Base-by-base conservation (phyloP, 2,329 filamentous ascomycete genomes). In the Berkeleyomyces rouxiae region DNA sequence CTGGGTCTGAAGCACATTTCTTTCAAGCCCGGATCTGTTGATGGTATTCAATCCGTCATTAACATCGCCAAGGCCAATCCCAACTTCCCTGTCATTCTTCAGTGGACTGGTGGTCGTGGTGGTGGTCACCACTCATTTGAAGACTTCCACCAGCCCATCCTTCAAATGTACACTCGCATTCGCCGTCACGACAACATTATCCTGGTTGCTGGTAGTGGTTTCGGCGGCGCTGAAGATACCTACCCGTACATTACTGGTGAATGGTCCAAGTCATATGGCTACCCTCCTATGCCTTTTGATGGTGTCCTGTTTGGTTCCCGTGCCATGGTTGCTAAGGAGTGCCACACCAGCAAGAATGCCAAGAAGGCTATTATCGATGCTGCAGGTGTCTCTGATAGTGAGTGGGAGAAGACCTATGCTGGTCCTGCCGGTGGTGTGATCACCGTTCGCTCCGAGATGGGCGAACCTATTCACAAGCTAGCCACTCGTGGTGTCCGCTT, bases 391-490 rank as follows among this genome's bases (percentile, higher is more conserved):
- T 86, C 87, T 59, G 90, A 96, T 70, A 74, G 73, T 66, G 81
- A 92, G 67, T 96, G 91, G 91, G 90, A 96, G 75, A 85, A 91
- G 76, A 95, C 90, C 4, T 96, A 96, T 78, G 90, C 92, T 77
- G 89, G 88, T 16, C 81, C 90, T 36, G 87, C 91, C 63, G 93
- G 93, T 69, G 93, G 93, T 72, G 84, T 99, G 66, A 92, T 99
- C 69, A 99, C 93, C 37, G 93, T 99, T 58, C 84, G 90, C 67
- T 99, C 93, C 1, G 93, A 99, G 76, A 99, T 99, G 95, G 95
- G 93, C 55, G 93, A 99, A 79, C 95, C 93, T 4, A 99, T 99
- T 66, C 93, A 99, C 79, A 99, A 99, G 78, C 83, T 99, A 65
- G 95, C 93, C 13, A 99, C 93, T 58, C 87, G 95, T 64, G 93